Conservation (phyloP, 2,329 filamentous ascomycete species). For the Aspergillus ochraceus region DNA sequence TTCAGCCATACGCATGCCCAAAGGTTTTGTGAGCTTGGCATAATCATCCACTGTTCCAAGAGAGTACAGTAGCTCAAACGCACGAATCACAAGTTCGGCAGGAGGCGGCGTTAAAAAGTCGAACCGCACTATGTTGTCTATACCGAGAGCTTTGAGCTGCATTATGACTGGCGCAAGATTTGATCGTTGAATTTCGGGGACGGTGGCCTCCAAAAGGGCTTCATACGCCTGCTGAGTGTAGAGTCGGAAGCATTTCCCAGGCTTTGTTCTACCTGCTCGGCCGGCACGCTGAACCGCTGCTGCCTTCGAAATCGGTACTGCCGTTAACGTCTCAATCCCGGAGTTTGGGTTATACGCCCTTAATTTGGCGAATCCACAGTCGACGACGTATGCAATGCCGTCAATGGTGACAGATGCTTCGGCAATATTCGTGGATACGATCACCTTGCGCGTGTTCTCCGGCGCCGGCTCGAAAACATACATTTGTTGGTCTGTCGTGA, state of each 20-base stretch:
- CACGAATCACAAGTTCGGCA: slow-evolving; percentile 78
- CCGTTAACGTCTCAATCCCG: slow-evolving; percentile 83
- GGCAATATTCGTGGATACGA: slow-evolving; percentile 93
- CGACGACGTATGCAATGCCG: slow-evolving; percentile 86
- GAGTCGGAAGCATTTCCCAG: slow-evolving; percentile 91
- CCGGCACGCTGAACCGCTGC: slow-evolving; percentile 90
- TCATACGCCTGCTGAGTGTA: slow-evolving; percentile 77
- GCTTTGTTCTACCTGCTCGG: slow-evolving; percentile 80
- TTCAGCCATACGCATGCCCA: slow-evolving; percentile 91
- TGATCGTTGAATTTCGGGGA: slow-evolving; percentile 88
- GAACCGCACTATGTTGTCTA: slow-evolving; percentile 91
- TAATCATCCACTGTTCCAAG: slow-evolving; percentile 85
- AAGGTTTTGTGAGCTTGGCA: slow-evolving; percentile 81
- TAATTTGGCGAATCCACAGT: slow-evolving; percentile 88
- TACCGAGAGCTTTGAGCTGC: slow-evolving; percentile 90
- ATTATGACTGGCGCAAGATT: slow-evolving; percentile 86
- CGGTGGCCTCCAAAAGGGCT: slow-evolving; percentile 67
- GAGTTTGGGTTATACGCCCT: slow-evolving; percentile 80
- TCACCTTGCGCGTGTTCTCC: slow-evolving; percentile 82
- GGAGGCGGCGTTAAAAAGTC: slow-evolving; percentile 86
- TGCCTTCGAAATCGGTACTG: slow-evolving; percentile 81
- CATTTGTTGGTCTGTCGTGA: slow-evolving; percentile 90
- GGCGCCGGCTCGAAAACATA: slow-evolving; percentile 86
- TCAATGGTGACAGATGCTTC: slow-evolving; percentile 95
- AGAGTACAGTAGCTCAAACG: slow-evolving; percentile 82